Evolutionary conservation across 2,329 filamentous ascomycete species (phyloP).

Genomic region (Elsinoe batatas): DNA sequence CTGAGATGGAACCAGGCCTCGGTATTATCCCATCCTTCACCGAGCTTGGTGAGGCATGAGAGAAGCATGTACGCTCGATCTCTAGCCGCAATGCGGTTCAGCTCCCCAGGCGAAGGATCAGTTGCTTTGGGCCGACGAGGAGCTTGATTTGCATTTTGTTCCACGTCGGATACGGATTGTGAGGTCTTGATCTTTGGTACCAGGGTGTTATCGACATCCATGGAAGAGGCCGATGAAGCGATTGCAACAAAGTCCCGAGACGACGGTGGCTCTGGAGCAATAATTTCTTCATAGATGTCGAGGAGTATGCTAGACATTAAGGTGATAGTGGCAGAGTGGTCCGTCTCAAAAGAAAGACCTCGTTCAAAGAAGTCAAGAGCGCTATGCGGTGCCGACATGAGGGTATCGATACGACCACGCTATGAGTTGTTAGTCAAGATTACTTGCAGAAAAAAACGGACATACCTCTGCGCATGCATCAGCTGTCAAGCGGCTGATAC

Average conservation of each 20-base stretch:
- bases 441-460: slow-evolving; percentile 15
- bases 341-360: slow-evolving; percentile 65
- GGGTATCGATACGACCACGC: slow-evolving; percentile 58
- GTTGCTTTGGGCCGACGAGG: background rate
- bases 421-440: slow-evolving; percentile 25
- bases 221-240: slow-evolving; percentile 13
- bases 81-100: slow-evolving; percentile 77
- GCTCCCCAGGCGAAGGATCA: slow-evolving; percentile 51
- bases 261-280: slow-evolving; percentile 42
- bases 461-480: slow-evolving; percentile 75
- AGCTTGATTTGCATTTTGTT: background rate
- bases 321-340: slow-evolving; percentile 72
- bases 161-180: background rate
- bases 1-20: slow-evolving; percentile 91
- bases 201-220: slow-evolving; percentile 5
- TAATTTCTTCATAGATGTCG: slow-evolving; percentile 64
- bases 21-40: slow-evolving; percentile 74
- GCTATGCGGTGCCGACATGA: slow-evolving; percentile 52
- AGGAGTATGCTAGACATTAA: slow-evolving; percentile 76
- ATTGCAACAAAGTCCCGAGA: slow-evolving; percentile 3
- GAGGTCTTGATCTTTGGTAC: slow-evolving; percentile 4
- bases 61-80: slow-evolving; percentile 82
- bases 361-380: slow-evolving; percentile 73
- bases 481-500: slow-evolving; percentile 72
- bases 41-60: slow-evolving; percentile 72